A percentile compares a stretch with the other conserved stretches of the same genome.
Evolutionary conservation across 139 green algal genomes (phyloP).

Genomic region (Chlorella vulgaris): DNA sequence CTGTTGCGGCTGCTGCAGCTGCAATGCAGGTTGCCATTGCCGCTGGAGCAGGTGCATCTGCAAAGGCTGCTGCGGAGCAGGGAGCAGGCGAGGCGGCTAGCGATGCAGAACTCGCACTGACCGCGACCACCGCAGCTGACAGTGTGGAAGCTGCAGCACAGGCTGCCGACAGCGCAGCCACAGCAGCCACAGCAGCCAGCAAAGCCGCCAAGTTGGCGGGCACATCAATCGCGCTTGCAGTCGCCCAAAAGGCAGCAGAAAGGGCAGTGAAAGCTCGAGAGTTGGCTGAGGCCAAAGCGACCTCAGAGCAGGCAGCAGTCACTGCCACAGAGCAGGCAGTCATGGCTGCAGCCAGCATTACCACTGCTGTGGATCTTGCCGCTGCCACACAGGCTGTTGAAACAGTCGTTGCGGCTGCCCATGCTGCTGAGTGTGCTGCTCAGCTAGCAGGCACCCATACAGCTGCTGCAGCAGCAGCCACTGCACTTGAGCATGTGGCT

Average conservation of each 20-base stretch:
- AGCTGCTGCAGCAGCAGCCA: neutral
- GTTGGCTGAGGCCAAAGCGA: neutral
- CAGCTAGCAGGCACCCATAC: neutral
- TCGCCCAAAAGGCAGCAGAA: neutral
- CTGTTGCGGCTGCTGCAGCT: neutral
- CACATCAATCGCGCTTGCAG: neutral
- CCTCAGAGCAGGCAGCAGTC: neutral
- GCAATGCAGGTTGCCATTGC: neutral
- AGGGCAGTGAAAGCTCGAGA: neutral
- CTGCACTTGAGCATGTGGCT: neutral
- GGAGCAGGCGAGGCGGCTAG: neutral
- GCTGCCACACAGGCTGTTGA: neutral
- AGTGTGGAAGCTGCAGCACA: neutral
- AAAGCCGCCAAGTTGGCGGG: neutral
- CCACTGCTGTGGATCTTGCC: neutral
- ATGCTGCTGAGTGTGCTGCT: neutral
- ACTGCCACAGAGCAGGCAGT: neutral
- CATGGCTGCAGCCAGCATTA: neutral
- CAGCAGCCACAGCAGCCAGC: neutral
- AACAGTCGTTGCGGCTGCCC: neutral
- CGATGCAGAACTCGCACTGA: neutral
- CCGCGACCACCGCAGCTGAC: neutral
- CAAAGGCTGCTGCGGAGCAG: neutral
- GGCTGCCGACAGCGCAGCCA: neutral
- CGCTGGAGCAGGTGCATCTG: neutral